Conservation (phyloP, 2,329 filamentous ascomycete species). For the Hymenoscyphus occultus region DNA sequence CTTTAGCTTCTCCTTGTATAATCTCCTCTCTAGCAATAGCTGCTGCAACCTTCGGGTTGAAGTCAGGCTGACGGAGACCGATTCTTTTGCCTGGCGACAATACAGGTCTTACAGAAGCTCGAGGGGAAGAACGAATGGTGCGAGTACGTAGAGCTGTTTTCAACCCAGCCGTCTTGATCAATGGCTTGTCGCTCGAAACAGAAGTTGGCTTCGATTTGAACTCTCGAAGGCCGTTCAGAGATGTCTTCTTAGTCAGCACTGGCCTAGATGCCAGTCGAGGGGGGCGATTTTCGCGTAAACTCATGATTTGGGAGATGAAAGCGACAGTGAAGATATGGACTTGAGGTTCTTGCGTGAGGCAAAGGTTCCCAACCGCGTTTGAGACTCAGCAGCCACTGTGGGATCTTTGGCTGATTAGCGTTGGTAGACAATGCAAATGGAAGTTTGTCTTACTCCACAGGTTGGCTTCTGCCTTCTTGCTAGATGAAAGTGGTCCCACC, state of each 20-base stretch:
- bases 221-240: slow-evolving; percentile 8
- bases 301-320: background rate
- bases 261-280: slow-evolving; percentile 5
- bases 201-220: slow-evolving; percentile 8
- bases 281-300: slow-evolving; percentile 7
- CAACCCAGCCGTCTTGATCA: background rate
- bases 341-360: background rate
- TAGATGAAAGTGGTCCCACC: background rate
- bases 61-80: background rate
- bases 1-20: background rate
- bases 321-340: background rate
- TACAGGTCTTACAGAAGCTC: background rate
- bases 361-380: background rate
- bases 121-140: background rate
- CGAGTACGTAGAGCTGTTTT: background rate
- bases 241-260: slow-evolving; percentile 5
- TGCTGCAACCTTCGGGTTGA: background rate
- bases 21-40: background rate
- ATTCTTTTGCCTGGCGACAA: background rate
- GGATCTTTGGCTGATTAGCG: background rate
- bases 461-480: background rate
- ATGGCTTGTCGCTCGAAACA: slow-evolving; percentile 4
- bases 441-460: background rate
- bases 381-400: background rate
- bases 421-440: background rate